Conservation (phyloP, 192 early-diverging fungal species). For the Phlyctochytrium bullatum region DNA sequence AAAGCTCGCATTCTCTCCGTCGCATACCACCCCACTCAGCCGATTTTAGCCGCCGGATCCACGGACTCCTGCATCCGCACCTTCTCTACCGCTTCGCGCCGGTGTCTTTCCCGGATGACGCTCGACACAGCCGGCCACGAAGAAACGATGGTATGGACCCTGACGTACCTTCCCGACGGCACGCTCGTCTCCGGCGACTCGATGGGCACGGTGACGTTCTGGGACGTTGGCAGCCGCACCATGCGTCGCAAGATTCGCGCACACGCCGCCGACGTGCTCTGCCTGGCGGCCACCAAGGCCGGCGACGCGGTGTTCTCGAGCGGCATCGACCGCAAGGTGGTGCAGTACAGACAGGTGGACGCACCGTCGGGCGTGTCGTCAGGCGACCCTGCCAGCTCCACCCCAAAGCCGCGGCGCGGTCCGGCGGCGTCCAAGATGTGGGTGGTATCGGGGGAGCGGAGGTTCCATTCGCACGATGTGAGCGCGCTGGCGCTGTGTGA, state of each 20-base stretch:
- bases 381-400: background rate
- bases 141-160: conserved; percentile 87
- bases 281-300: conserved; percentile 61
- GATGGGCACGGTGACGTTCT: conserved; percentile 85
- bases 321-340: conserved; percentile 87
- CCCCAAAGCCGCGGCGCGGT: background rate
- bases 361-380: background rate
- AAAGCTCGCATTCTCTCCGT: conserved; percentile 75
- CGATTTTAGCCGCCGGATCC: conserved; percentile 74
- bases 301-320: conserved; percentile 79
- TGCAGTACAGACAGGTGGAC: conserved; percentile 57
- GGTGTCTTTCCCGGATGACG: conserved; percentile 66
- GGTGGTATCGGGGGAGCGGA: conserved; percentile 79
- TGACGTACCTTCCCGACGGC: conserved; percentile 47
- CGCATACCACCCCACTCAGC: conserved; percentile 75
- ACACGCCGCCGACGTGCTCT: conserved; percentile 87
- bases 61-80: conserved; percentile 74
- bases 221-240: conserved; percentile 70
- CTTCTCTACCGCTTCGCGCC: conserved; percentile 29
- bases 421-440: conserved; percentile 47
- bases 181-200: conserved; percentile 90
- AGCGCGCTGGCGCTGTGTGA: conserved; percentile 81
- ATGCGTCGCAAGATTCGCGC: conserved; percentile 68
- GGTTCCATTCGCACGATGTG: conserved; percentile 95
- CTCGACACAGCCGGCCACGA: conserved; percentile 67